These are phyloP conservation scores for Coccinonectria pachysandricola DNA, from an alignment of 2,329 filamentous ascomycete genomes.

Conservation along the genomic window DNA sequence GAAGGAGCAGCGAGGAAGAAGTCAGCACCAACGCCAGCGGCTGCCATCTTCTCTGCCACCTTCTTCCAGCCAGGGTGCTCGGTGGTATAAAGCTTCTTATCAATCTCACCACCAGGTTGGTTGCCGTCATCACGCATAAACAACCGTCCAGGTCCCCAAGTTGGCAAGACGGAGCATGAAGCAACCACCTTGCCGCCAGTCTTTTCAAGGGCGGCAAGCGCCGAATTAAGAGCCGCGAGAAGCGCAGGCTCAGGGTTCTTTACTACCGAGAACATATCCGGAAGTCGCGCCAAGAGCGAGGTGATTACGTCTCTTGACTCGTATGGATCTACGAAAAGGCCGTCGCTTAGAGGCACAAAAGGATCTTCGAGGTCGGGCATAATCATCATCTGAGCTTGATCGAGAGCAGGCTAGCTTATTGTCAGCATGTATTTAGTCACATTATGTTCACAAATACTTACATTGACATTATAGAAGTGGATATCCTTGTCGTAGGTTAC, in stretches of 20 bases:
- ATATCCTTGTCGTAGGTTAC: conserved; percentile 94
- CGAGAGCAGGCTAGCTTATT: conserved; percentile 56
- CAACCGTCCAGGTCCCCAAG: conserved; percentile 79
- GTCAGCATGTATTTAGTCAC: no score
- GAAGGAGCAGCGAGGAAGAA: conserved; percentile 90
- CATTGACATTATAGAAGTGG: conserved; percentile 93
- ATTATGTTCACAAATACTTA: no score
- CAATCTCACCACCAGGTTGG: conserved; percentile 73
- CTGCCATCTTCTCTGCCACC: conserved; percentile 75
- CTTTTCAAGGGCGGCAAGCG: conserved; percentile 68
- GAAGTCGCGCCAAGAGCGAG: conserved; percentile 73
- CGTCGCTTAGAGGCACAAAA: conserved; percentile 83
- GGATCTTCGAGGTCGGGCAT: conserved; percentile 97
- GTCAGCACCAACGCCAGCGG: conserved; percentile 77
- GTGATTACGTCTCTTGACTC: conserved; percentile 82
- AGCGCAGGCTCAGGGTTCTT: conserved; percentile 89
- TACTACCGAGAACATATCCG: conserved; percentile 73
- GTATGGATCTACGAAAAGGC: conserved; percentile 88
- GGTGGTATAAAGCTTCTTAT: conserved; percentile 84
- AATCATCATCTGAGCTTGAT: conserved; percentile 94
- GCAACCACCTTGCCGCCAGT: conserved; percentile 92
- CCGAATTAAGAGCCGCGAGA: conserved; percentile 73
- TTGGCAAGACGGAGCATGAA: conserved; percentile 77
- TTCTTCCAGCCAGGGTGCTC: conserved; percentile 87
- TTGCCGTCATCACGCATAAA: conserved; percentile 84